These are phyloP conservation scores for Metschnikowia kunwiensis DNA, from an alignment of 805 yeast species.

Conservation along the genomic window DNA sequence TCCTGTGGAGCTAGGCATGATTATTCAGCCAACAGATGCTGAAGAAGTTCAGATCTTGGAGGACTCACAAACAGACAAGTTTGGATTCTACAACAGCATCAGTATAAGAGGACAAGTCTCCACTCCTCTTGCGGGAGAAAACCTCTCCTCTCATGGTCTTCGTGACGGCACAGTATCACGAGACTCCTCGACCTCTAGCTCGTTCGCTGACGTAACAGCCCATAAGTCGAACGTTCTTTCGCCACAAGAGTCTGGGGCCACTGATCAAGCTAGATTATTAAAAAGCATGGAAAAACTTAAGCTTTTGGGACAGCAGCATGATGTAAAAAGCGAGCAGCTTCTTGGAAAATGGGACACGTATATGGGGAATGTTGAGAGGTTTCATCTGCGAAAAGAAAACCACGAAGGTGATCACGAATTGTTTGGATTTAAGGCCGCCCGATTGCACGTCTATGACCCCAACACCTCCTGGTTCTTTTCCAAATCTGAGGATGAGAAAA, in stretches of 20 bases:
- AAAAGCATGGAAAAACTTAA: conserved; percentile 28
- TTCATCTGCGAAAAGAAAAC: conserved; percentile 3
- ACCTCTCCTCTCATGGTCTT: no score
- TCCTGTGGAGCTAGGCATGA: conserved; percentile 45
- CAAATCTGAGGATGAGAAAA: conserved; percentile 21
- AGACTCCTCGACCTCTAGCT: no score
- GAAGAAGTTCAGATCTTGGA: conserved; percentile 13
- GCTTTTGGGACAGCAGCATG: conserved; percentile 44
- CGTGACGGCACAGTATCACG: no score
- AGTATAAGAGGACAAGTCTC: no score
- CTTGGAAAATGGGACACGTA: conserved; percentile 47
- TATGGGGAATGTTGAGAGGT: conserved; percentile 30
- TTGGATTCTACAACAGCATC: conserved; percentile 50
- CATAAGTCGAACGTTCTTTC: not conserved
- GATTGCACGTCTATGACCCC: conserved; percentile 22
- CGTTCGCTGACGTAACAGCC: not conserved
- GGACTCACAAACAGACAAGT: conserved; percentile 41
- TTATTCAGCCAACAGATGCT: conserved; percentile 7
- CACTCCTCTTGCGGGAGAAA: no score
- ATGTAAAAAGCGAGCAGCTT: conserved; percentile 37
- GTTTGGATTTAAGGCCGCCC: conserved; percentile 41
- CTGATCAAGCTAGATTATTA: not conserved
- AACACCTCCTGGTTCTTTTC: conserved; percentile 9
- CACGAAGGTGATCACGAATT: conserved; percentile 20
- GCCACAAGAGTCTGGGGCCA: no score